Evolutionary conservation across 768 basidiomycete genomes (phyloP).

Genomic region (Boletus vinaceobasis): DNA sequence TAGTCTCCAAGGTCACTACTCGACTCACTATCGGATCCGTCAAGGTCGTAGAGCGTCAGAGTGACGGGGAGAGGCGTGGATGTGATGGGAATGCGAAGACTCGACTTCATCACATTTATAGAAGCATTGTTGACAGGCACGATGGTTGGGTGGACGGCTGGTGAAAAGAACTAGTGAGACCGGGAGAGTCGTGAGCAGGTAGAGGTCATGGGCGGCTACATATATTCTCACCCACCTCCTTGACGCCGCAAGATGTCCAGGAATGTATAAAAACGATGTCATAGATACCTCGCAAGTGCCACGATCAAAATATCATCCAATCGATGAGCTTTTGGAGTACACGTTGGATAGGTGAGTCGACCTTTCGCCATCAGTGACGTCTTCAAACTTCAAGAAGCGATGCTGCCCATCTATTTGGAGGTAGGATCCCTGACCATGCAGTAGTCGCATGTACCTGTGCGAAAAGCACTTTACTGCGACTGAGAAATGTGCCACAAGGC

Average conservation of each 20-base stretch:
- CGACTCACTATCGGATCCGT: conserved; percentile 12
- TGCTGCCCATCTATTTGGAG: background rate
- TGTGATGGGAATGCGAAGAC: background rate
- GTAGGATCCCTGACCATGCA: conserved; percentile 15
- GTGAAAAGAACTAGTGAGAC: background rate
- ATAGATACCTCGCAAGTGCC: background rate
- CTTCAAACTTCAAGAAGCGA: conserved; percentile 8
- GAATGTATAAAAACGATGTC: conserved; percentile 1
- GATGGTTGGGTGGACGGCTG: background rate
- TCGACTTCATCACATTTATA: conserved; percentile 17
- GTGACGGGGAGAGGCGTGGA: background rate
- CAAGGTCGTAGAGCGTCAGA: background rate
- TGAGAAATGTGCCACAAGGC: conserved; percentile 4
- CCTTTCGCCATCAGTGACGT: conserved; percentile 8
- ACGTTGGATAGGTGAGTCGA: conserved; percentile 17
- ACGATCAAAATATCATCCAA: conserved; percentile 12
- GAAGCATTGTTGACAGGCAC: background rate
- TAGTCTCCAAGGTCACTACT: background rate
- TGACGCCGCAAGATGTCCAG: background rate
- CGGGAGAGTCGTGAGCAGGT: background rate
- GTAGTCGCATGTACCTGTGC: conserved; percentile 7
- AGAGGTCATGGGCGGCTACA: conserved; percentile 18
- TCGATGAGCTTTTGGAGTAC: conserved; percentile 8
- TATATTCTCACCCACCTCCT: background rate
- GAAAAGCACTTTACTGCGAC: background rate